Percentiles rank a stretch among this genome's conserved stretches.
phyloP scores from a whole-genome alignment of 2,329 filamentous ascomycete genomes.

The Fusarium pseudocircinatum region DNA sequence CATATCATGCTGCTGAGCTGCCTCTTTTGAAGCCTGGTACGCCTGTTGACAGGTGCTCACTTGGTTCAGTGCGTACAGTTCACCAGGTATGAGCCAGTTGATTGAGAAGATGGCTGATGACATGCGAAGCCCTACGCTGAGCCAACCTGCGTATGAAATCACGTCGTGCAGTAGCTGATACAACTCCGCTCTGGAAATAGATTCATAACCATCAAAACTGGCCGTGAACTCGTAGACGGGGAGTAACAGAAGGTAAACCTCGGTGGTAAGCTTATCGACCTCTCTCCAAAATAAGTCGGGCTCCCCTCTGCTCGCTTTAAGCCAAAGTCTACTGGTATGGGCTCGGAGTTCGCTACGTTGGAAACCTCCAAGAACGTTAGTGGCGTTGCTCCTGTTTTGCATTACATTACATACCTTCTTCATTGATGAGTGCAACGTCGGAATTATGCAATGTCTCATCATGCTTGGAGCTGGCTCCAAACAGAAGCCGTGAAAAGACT shows the following conservation, averaged over 20 bases:
- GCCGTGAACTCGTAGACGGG: slow-evolving; percentile 37
- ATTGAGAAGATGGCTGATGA: slow-evolving; percentile 38
- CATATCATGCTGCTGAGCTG: slow-evolving; percentile 9
- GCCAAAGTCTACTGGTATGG: slow-evolving; percentile 38
- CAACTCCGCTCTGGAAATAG: slow-evolving; percentile 15
- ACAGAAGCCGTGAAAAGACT: slow-evolving; percentile 45
- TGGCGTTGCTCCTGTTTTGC: not conserved
- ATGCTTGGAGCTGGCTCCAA: slow-evolving; percentile 45
- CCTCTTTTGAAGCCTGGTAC: slow-evolving; percentile 24
- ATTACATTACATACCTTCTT: slow-evolving; percentile 41
- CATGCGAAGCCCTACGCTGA: slow-evolving; percentile 42
- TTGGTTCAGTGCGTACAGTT: slow-evolving; percentile 34
- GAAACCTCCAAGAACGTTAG: slow-evolving; percentile 42
- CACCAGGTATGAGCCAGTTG: slow-evolving; percentile 46
- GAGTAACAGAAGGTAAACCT: slow-evolving; percentile 38
- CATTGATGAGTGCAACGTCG: slow-evolving; percentile 38
- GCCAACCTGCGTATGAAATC: slow-evolving; percentile 46
- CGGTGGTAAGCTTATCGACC: slow-evolving; percentile 43
- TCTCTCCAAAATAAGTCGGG: slow-evolving; percentile 45
- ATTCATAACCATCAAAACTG: slow-evolving; percentile 9
- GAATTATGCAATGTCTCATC: slow-evolving; percentile 30
- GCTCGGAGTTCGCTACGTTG: slow-evolving; percentile 41
- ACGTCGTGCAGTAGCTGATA: slow-evolving; percentile 44
- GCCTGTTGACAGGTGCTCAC: slow-evolving; percentile 34
- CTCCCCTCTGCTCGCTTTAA: slow-evolving; percentile 23